Conservation (phyloP, 495 filamentous ascomycete species). For the Haplographium delicatum region DNA sequence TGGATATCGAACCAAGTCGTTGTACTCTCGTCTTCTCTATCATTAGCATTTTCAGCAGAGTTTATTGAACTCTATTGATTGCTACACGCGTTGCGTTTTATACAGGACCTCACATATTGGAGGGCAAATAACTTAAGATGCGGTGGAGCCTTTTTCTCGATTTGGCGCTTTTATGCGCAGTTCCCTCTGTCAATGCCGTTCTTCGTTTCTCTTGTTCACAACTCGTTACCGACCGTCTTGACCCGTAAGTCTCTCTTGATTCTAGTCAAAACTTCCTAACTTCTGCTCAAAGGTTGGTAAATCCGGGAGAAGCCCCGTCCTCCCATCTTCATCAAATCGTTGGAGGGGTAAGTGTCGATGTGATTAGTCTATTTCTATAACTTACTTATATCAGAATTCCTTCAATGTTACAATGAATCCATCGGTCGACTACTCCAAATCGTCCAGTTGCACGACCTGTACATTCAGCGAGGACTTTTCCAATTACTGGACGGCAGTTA, state of each 20-base stretch:
- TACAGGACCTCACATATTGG: too few species aligned
- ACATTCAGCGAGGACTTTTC: slow-evolving; percentile 32
- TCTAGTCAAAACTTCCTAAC: neutral
- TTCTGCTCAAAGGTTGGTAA: slow-evolving; percentile 10
- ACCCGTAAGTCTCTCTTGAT: neutral
- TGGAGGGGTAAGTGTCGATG: slow-evolving; percentile 22
- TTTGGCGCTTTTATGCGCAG: neutral
- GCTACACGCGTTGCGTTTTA: too few species aligned
- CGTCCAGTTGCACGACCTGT: slow-evolving; percentile 31
- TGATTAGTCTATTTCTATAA: neutral
- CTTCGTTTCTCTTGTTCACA: neutral
- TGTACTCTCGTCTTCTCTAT: too few species aligned
- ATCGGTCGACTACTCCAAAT: slow-evolving; percentile 22
- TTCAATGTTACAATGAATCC: slow-evolving; percentile 31
- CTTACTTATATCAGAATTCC: slow-evolving; percentile 18
- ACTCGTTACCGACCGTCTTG: neutral
- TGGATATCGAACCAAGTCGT: too few species aligned
- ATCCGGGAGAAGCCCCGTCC: slow-evolving; percentile 26
- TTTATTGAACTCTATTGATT: too few species aligned
- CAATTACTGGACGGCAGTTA: slow-evolving; percentile 39
- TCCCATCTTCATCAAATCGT: slow-evolving; percentile 38
- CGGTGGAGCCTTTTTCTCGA: neutral
- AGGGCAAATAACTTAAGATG: too few species aligned
- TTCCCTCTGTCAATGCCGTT: neutral
- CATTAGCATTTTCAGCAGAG: too few species aligned